Evolutionary conservation across 2,329 filamentous ascomycete genomes (phyloP).

Genomic region (Exophiala viscosa): DNA sequence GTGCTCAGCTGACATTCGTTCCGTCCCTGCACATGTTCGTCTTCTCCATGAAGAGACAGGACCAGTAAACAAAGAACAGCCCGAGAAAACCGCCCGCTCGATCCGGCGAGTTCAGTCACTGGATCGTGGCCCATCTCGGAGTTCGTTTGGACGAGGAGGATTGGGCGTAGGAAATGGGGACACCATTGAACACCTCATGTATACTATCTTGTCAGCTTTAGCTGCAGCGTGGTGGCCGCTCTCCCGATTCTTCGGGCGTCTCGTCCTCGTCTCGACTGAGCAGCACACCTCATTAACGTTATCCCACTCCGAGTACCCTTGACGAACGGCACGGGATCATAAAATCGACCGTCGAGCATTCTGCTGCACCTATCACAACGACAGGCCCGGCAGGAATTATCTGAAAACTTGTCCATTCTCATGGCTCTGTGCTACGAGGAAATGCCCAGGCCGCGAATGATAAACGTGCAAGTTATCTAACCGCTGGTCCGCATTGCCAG

Average conservation of each 20-base stretch:
- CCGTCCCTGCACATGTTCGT: constrained; percentile 1
- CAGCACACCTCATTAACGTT: neutral
- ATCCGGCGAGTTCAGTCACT: neutral
- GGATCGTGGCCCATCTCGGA: no score
- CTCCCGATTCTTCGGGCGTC: neutral
- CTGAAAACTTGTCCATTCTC: constrained; percentile 9
- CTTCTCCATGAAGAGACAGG: neutral
- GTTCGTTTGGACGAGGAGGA: no score
- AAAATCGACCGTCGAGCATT: constrained; percentile 2
- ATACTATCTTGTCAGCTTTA: neutral
- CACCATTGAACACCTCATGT: neutral
- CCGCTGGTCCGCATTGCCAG: constrained; percentile 12
- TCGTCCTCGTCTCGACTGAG: neutral
- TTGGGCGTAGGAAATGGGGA: no score
- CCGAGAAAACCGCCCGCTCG: neutral
- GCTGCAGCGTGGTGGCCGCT: neutral
- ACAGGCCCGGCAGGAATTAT: constrained; percentile 16
- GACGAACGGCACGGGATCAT: constrained; percentile 4
- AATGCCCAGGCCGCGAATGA: constrained; percentile 16
- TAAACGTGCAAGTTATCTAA: constrained; percentile 8
- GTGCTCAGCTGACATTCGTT: constrained; percentile 15
- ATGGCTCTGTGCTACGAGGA: constrained; percentile 26
- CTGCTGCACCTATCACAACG: constrained; percentile 6
- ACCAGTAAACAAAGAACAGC: neutral
- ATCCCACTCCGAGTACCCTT: constrained; percentile 1